Percentiles rank a stretch among this genome's conserved stretches.
These are phyloP conservation scores for Kalmusia sp. DNA, from an alignment of 2,329 filamentous ascomycete genomes.

Conservation along the genomic window DNA sequence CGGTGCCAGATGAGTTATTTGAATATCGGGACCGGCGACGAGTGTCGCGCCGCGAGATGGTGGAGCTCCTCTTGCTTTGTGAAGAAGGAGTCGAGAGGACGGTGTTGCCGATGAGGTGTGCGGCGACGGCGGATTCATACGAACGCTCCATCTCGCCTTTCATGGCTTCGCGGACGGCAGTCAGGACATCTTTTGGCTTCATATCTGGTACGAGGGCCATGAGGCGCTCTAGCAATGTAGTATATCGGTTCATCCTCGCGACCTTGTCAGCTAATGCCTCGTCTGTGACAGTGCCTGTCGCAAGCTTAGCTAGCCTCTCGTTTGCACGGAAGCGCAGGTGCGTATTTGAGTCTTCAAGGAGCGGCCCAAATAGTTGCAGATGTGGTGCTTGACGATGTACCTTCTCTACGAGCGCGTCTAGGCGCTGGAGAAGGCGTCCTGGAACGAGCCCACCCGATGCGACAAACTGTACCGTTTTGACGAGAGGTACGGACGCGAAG, in stretches of 20 bases:
- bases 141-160: conserved; percentile 26
- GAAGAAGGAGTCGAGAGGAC: background rate
- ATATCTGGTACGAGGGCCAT: conserved; percentile 35
- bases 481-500: conserved; percentile 30
- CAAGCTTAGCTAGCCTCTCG: conserved; percentile 33
- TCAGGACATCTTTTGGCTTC: conserved; percentile 25
- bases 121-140: conserved; percentile 29
- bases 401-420: conserved; percentile 44
- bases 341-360: conserved; percentile 32
- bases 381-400: conserved; percentile 34
- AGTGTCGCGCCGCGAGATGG: background rate
- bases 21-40: conserved; percentile 1
- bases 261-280: conserved; percentile 34
- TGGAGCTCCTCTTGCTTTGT: background rate
- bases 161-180: conserved; percentile 28
- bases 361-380: conserved; percentile 36
- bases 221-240: conserved; percentile 35
- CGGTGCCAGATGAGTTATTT: conserved; percentile 1
- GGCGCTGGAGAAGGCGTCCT: conserved; percentile 40
- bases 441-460: conserved; percentile 32
- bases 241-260: conserved; percentile 37
- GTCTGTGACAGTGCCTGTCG: conserved; percentile 15
- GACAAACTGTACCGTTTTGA: conserved; percentile 34
- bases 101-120: conserved; percentile 7
- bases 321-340: conserved; percentile 35